Percentiles rank a stretch among this genome's conserved stretches.
Conservation (phyloP, 1,284 basidiomycete genomes). For the Tilletia indica region DNA sequence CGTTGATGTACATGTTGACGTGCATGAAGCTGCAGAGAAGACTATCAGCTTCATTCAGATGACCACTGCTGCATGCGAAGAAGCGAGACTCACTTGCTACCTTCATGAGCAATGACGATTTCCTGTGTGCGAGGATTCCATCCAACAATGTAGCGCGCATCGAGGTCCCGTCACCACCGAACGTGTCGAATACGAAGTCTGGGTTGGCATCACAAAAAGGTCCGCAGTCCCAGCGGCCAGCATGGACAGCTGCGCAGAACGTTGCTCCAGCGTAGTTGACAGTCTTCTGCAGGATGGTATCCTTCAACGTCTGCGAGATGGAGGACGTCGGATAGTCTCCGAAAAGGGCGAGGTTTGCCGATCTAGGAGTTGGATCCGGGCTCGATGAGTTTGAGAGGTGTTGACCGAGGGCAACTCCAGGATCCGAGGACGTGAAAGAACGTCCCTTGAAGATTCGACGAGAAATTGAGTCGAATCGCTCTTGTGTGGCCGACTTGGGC, state of each 20-base stretch:
- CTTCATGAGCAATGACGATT: not conserved
- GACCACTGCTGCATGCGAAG: not conserved
- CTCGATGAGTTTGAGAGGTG: too few species aligned
- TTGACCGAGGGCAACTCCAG: too few species aligned
- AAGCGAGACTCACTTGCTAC: not conserved
- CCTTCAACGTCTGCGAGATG: not conserved
- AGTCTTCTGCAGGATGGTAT: not conserved
- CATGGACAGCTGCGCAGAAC: not conserved
- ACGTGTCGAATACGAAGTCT: not conserved
- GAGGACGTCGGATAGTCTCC: too few species aligned
- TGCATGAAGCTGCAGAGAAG: not conserved
- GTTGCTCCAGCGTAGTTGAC: not conserved
- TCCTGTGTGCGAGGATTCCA: not conserved
- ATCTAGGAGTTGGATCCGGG: too few species aligned
- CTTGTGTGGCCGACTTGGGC: too few species aligned
- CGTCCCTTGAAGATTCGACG: too few species aligned
- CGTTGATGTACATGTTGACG: not conserved
- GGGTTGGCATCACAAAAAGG: not conserved
- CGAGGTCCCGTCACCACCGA: not conserved
- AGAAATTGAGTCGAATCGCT: too few species aligned
- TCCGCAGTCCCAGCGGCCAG: not conserved
- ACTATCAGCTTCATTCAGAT: not conserved
- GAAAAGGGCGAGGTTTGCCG: too few species aligned
- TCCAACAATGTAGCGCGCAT: not conserved
- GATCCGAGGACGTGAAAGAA: too few species aligned